These are phyloP conservation scores for Macadamia integrifolia DNA, from an alignment of 164 flowering plant genomes.

Conservation along the genomic window DNA sequence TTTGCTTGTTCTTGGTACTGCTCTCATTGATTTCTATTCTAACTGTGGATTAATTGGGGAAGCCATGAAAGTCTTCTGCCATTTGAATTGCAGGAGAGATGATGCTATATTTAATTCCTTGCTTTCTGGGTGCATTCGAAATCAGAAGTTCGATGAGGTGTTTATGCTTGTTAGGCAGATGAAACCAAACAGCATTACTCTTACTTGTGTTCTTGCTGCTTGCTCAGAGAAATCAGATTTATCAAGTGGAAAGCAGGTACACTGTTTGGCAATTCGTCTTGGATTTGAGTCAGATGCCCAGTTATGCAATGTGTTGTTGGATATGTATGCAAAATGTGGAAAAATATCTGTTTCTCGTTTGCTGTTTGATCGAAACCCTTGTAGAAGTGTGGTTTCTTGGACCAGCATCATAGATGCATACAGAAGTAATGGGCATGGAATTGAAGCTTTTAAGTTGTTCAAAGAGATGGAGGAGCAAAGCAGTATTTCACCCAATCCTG, in stretches of 20 bases:
- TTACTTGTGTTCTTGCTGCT: slow-evolving; percentile 44
- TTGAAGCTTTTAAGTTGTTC: slow-evolving; percentile 17
- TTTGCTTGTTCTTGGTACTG: slow-evolving; percentile 41
- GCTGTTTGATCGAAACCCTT: slow-evolving; percentile 26
- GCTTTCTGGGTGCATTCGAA: slow-evolving; percentile 40
- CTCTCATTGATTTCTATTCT: slow-evolving; percentile 46
- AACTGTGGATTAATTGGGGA: slow-evolving; percentile 26
- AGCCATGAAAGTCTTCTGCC: slow-evolving; percentile 30
- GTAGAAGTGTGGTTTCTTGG: slow-evolving; percentile 45
- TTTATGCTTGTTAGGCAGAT: slow-evolving; percentile 27
- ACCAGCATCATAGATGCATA: slow-evolving; percentile 48
- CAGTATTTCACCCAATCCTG: slow-evolving; percentile 27
- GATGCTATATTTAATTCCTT: slow-evolving; percentile 40
- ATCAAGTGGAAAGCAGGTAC: slow-evolving; percentile 46
- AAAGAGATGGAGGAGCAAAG: too few species aligned
- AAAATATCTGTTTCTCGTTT: slow-evolving; percentile 21
- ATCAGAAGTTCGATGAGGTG: slow-evolving; percentile 31
- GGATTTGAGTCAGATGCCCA: slow-evolving; percentile 35
- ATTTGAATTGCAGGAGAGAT: slow-evolving; percentile 26
- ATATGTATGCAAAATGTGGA: slow-evolving; percentile 44
- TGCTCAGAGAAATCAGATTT: slow-evolving; percentile 45
- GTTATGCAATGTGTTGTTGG: slow-evolving; percentile 36
- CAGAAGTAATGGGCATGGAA: slow-evolving; percentile 40
- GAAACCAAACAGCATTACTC: slow-evolving; percentile 39
- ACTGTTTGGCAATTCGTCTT: slow-evolving; percentile 35